Evolutionary conservation across 2,329 filamentous ascomycete genomes (phyloP), one percentile per base, ranked within the genome.

Genomic region (Aaosphaeria arxii): DNA sequence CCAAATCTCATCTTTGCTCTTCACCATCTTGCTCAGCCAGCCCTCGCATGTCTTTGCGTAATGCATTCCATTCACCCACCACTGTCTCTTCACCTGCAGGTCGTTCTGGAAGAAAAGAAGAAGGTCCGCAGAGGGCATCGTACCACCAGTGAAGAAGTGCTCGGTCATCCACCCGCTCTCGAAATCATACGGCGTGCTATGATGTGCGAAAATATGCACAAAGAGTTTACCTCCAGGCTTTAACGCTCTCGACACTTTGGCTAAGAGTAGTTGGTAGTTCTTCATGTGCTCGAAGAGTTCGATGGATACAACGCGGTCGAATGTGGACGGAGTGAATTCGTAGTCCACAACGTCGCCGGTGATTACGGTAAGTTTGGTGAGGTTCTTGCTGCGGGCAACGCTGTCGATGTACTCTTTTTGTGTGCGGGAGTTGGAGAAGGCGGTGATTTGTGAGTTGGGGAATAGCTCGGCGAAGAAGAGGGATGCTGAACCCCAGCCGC

Each of bases 241-340:
- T 46, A 88, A 71, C 3, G 83, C 77, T 30, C 77, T 73, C 4
- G 76, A 62, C 11, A 88, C 71, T 66, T 88, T 88, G 40, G 77
- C 76, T 71, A 88, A 80, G 28, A 88, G 77, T 9, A 82, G 71
- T 52, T 85, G 79, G 67, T 88, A 88, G 66, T 88, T 88, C 66
- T 88, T 88, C 85, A 88, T 88, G 67, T 88, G 86, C 64, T 88
- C 85, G 60, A 89, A 88, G 9, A 88, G 75, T 76, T 87, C 86
- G 52, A 88, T 85, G 6, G 81, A 84, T 11, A 88, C 73, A 1
- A 88, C 82, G 9, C 85, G 77, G 62, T 88, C 86, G 57, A 82
- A 88, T 5, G 64, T 71, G 29, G 73, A 72, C 7, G 71, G 64
- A 50, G 80, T 72, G 58, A 88, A 88, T 57, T 86, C 81, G 58